A percentile compares a stretch with the other conserved stretches of the same genome.
These are phyloP conservation scores for Aspergillus hortae DNA, from an alignment of 2,329 filamentous ascomycete genomes.

Conservation along the genomic window DNA sequence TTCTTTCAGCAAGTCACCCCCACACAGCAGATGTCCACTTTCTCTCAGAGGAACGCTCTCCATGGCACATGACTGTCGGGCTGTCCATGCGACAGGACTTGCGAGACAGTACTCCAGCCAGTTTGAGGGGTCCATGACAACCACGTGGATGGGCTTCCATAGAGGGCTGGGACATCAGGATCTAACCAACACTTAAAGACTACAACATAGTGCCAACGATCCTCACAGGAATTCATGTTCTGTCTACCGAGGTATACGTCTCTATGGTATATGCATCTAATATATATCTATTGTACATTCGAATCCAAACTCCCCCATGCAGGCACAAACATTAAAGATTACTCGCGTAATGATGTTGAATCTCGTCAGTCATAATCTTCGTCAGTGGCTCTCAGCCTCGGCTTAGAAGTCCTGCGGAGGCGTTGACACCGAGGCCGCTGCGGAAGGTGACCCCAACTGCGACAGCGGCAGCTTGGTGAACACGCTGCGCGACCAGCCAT, in stretches of 20 bases:
- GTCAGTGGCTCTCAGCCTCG: neutral
- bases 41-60: neutral
- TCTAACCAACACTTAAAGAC: too few relatives aligned
- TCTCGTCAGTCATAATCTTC: conserved; percentile 9
- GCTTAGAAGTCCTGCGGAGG: conserved; percentile 4
- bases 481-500: conserved; percentile 61
- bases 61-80: conserved; percentile 27
- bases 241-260: too few relatives aligned
- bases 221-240: too few relatives aligned
- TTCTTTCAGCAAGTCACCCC: conserved; percentile 27
- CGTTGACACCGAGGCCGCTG: neutral
- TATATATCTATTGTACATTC: neutral
- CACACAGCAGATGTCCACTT: conserved; percentile 25
- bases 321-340: conserved; percentile 12
- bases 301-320: conserved; percentile 1
- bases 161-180: conserved; percentile 41
- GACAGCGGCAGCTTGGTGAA: conserved; percentile 46
- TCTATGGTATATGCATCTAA: neutral
- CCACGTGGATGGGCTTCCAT: conserved; percentile 44
- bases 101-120: conserved; percentile 41
- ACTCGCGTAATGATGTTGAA: conserved; percentile 14
- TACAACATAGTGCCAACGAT: neutral
- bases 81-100: conserved; percentile 27
- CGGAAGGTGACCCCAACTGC: neutral
- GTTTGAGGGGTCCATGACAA: conserved; percentile 46